phyloP scores from a whole-genome alignment of 148 eudicot genomes.

The Pouteria glomerata region DNA sequence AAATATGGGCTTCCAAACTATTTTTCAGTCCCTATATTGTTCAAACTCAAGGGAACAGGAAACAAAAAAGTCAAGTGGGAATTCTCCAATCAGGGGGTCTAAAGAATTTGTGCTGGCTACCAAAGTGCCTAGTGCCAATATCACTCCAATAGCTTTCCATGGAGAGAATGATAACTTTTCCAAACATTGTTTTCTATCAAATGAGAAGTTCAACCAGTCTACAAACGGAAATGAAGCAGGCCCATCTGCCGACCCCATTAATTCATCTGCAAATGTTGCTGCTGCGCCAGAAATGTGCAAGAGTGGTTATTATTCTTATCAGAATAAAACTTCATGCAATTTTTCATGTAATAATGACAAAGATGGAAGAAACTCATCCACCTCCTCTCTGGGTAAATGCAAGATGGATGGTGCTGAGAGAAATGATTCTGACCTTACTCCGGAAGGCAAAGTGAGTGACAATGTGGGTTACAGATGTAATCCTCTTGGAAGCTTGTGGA shows the following conservation, averaged over 20 bases:
- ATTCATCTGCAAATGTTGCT: conserved; percentile 7
- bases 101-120: conserved; percentile 16
- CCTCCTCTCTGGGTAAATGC: conserved; percentile 16
- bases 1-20: conserved; percentile 40
- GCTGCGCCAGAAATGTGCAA: neutral
- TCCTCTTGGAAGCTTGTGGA: conserved; percentile 38
- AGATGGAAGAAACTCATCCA: conserved; percentile 14
- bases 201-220: conserved; percentile 8
- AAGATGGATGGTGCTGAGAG: conserved; percentile 11
- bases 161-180: conserved; percentile 6
- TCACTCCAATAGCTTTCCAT: conserved; percentile 9
- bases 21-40: conserved; percentile 43
- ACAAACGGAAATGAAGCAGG: neutral
- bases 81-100: conserved; percentile 12
- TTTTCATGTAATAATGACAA: conserved; percentile 1
- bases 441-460: conserved; percentile 10
- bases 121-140: neutral
- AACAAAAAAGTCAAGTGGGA: neutral
- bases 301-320: neutral
- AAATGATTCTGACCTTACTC: conserved; percentile 2
- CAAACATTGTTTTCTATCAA: conserved; percentile 7
- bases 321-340: conserved; percentile 3
- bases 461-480: conserved; percentile 11
- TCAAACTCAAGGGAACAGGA: conserved; percentile 14
- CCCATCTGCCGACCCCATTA: neutral